A percentile compares a stretch with the other conserved stretches of the same genome.
phyloP scores from a whole-genome alignment of 352 stramenopile genomes.

The Pythium pyrilobum region DNA sequence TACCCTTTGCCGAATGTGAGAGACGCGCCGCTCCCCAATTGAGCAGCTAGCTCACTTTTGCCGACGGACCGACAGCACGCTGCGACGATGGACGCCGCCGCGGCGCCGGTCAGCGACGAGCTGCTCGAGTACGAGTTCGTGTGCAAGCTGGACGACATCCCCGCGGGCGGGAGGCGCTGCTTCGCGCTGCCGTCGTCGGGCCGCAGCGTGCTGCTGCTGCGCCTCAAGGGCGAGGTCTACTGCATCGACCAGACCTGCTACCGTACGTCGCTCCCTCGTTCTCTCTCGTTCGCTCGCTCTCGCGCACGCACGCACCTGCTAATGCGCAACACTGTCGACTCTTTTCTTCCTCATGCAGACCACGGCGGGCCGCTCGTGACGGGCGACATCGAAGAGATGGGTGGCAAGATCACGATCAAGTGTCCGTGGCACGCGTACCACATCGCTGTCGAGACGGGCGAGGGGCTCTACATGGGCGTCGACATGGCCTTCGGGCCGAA shows the following conservation, averaged over 20 bases:
- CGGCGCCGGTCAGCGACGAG: slow-evolving; percentile 20
- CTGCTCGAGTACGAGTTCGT: slow-evolving; percentile 62
- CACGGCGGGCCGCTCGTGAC: slow-evolving; percentile 73
- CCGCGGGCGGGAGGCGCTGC: slow-evolving; percentile 47
- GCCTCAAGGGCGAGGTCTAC: slow-evolving; percentile 53
- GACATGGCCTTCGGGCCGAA: slow-evolving; percentile 53
- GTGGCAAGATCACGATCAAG: slow-evolving; percentile 69
- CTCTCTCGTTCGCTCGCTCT: not conserved
- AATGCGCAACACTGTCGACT: no score
- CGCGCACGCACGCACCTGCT: no score
- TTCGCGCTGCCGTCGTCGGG: slow-evolving; percentile 51
- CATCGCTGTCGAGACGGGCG: slow-evolving; percentile 72
- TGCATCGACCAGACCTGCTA: slow-evolving; percentile 88
- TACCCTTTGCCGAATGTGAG: no score
- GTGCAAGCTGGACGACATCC: slow-evolving; percentile 57
- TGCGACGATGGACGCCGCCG: slow-evolving; percentile 7
- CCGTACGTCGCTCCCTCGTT: slow-evolving; percentile 30
- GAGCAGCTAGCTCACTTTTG: no score
- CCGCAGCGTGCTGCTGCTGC: slow-evolving; percentile 69
- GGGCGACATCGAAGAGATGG: slow-evolving; percentile 83
- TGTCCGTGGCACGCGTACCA: slow-evolving; percentile 86
- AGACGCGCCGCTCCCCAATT: no score
- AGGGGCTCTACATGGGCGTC: slow-evolving; percentile 83
- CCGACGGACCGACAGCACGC: no score
- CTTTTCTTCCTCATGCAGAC: slow-evolving; percentile 30